These are phyloP conservation scores for Gnomoniopsis sp. DNA, from an alignment of 2,329 filamentous ascomycete genomes.

Conservation along the genomic window DNA sequence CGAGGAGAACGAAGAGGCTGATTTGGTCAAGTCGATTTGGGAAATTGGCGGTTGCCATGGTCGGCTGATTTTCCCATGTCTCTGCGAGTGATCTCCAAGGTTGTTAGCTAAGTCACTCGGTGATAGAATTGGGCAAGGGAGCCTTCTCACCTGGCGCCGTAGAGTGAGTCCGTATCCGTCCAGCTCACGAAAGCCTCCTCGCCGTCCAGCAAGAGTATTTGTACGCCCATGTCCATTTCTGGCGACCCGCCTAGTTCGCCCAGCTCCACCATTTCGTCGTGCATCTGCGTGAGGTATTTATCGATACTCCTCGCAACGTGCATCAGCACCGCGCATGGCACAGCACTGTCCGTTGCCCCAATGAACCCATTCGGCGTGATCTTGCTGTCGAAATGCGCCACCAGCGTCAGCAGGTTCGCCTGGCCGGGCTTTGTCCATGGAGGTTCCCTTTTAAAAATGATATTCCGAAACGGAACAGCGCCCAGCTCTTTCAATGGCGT, in stretches of 20 bases:
- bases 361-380: constrained; percentile 80
- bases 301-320: constrained; percentile 81
- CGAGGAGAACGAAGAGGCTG: constrained; percentile 57
- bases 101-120: not conserved
- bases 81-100: constrained; percentile 64
- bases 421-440: constrained; percentile 75
- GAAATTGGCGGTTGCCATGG: constrained; percentile 72
- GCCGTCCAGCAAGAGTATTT: constrained; percentile 86
- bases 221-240: constrained; percentile 77
- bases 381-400: constrained; percentile 92
- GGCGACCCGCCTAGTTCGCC: constrained; percentile 52
- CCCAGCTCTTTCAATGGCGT: constrained; percentile 72
- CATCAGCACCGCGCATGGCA: constrained; percentile 90
- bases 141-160: constrained; percentile 68
- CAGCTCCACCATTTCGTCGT: constrained; percentile 65
- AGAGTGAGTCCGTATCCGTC: constrained; percentile 79
- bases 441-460: constrained; percentile 84
- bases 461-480: constrained; percentile 78
- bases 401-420: constrained; percentile 76
- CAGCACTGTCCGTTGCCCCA: constrained; percentile 89
- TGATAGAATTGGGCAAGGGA: not conserved
- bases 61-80: constrained; percentile 69
- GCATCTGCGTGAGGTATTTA: constrained; percentile 74
- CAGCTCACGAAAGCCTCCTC: constrained; percentile 87
- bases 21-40: constrained; percentile 74